Evolutionary conservation across 148 eudicot genomes (phyloP).

Genomic region (Heliosperma pusillum): DNA sequence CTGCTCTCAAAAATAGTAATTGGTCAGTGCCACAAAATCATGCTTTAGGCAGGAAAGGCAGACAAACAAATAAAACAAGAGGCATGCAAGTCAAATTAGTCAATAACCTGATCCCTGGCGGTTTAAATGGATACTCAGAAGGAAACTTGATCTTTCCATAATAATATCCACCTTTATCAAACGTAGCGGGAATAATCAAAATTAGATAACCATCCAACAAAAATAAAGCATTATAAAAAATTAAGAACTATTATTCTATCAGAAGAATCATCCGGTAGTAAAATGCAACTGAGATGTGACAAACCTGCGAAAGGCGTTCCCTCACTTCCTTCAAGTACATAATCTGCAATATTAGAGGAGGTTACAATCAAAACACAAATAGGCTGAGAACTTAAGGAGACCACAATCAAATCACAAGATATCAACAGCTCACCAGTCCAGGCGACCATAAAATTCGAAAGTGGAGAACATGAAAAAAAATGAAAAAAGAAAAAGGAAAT

Average conservation of each 20-base stretch:
- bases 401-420: background rate
- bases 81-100: slow-evolving; percentile 8
- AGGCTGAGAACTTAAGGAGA: background rate
- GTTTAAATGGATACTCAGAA: slow-evolving; percentile 93
- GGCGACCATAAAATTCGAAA: background rate
- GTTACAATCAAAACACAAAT: background rate
- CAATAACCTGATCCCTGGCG: slow-evolving; percentile 84
- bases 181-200: slow-evolving; percentile 2
- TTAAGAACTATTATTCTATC: background rate
- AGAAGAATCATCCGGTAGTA: background rate
- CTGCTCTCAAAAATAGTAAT: slow-evolving; percentile 33
- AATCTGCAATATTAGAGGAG: slow-evolving; percentile 48
- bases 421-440: background rate
- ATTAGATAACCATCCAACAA: background rate
- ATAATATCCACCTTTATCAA: slow-evolving; percentile 75
- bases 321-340: slow-evolving; percentile 94
- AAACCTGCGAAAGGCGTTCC: slow-evolving; percentile 99
- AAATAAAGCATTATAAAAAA: slow-evolving; percentile 10
- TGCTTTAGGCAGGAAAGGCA: background rate
- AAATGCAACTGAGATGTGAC: slow-evolving; percentile 19
- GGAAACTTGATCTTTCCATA: slow-evolving; percentile 94
- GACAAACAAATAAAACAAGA: background rate
- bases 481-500: background rate
- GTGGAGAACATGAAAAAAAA: too few relatives aligned
- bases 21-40: background rate